Percentiles rank a stretch among this genome's conserved stretches.
These are phyloP conservation scores for Eimeria brunetti DNA, from an alignment of 169 alveolate genomes.

Conservation along the genomic window DNA sequence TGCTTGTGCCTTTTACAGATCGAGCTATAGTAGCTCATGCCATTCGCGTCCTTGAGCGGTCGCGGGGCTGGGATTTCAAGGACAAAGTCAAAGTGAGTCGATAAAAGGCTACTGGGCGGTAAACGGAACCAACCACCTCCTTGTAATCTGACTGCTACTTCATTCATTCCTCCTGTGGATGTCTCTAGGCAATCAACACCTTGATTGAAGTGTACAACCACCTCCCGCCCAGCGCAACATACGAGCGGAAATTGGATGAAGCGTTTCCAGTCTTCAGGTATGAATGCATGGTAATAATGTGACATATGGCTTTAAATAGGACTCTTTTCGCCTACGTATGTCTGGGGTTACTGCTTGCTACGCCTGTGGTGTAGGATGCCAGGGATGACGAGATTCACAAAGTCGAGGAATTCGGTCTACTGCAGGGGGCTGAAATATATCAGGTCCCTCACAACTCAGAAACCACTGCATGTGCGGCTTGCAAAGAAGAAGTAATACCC, in stretches of 20 bases:
- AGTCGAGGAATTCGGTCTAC: slow-evolving; percentile 56
- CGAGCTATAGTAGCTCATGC: slow-evolving; percentile 80
- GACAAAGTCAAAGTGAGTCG: slow-evolving; percentile 76
- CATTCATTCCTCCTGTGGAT: not conserved
- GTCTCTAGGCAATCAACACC: slow-evolving; percentile 77
- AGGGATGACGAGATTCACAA: slow-evolving; percentile 62
- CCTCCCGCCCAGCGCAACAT: slow-evolving; percentile 79
- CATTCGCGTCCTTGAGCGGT: slow-evolving; percentile 82
- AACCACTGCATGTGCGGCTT: slow-evolving; percentile 62
- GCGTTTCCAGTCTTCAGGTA: slow-evolving; percentile 82
- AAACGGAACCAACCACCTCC: not conserved
- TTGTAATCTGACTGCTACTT: not conserved
- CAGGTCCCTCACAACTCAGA: slow-evolving; percentile 77
- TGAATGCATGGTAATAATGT: not conserved
- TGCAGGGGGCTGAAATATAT: slow-evolving; percentile 65
- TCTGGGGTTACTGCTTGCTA: not conserved
- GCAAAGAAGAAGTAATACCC: slow-evolving; percentile 53
- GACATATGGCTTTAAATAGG: not conserved
- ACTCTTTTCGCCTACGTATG: not conserved
- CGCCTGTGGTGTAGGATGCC: slow-evolving; percentile 39
- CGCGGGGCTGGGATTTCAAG: slow-evolving; percentile 82
- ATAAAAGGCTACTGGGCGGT: not conserved
- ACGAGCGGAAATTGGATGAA: slow-evolving; percentile 69
- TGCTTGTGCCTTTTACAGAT: slow-evolving; percentile 47
- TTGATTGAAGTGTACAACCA: slow-evolving; percentile 80